These are phyloP conservation scores for Bryum argenteum DNA, from an alignment of 225 moss, liverwort and hornwort species.

Conservation along the genomic window DNA sequence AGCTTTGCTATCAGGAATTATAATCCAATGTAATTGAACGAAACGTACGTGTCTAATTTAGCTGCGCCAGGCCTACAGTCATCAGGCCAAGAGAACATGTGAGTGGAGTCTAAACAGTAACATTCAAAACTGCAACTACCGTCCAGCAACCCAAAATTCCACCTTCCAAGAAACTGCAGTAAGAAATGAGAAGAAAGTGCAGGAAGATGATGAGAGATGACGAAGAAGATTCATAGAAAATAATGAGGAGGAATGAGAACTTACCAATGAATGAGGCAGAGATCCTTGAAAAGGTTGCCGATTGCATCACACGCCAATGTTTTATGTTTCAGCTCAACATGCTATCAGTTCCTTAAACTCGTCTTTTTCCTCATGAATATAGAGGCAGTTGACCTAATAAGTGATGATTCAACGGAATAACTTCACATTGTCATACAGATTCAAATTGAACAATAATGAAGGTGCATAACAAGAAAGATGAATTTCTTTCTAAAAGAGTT, in stretches of 20 bases:
- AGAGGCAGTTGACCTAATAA: too few relatives aligned
- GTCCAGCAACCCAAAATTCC: background rate
- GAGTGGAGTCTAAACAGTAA: background rate
- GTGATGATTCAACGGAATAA: background rate
- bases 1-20: constrained; percentile 15
- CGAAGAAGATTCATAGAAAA: background rate
- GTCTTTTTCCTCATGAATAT: background rate
- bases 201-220: background rate
- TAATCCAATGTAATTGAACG: constrained; percentile 28
- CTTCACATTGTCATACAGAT: background rate
- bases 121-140: constrained; percentile 1
- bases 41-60: constrained; percentile 59
- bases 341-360: background rate
- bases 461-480: background rate
- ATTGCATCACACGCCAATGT: constrained; percentile 26
- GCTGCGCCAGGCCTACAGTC: constrained; percentile 80
- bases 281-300: constrained; percentile 54
- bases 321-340: constrained; percentile 7
- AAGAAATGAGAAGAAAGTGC: background rate
- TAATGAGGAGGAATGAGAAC: constrained; percentile 1
- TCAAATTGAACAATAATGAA: background rate
- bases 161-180: background rate
- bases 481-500: background rate
- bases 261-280: constrained; percentile 91
- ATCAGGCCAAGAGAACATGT: constrained; percentile 8